Evolutionary conservation across 441 rosid species (phyloP), one percentile per base, ranked within the genome.

Genomic region (Hura crepitans): DNA sequence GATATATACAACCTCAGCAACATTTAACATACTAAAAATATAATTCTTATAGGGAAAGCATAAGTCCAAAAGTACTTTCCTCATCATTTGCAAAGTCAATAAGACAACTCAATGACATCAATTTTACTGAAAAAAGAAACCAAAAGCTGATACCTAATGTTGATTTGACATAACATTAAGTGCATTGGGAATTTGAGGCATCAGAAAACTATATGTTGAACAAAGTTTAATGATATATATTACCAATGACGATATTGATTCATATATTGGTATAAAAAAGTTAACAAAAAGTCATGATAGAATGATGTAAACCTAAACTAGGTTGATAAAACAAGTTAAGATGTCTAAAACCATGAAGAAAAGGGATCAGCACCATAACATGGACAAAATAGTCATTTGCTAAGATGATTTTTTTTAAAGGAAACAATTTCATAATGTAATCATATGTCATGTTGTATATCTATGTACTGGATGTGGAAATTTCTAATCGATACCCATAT

Each of bases 401-500:
- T n/a, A 45, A 61, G 17, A 62, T n/a, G n/a, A n/a, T n/a, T n/a
- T n/a, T n/a, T n/a, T n/a, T n/a, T n/a, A n/a, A n/a, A n/a, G n/a
- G n/a, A n/a, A n/a, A n/a, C n/a, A n/a, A n/a, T n/a, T n/a, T n/a
- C n/a, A n/a, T n/a, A n/a, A n/a, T n/a, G n/a, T n/a, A n/a, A n/a
- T n/a, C n/a, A n/a, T n/a, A n/a, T n/a, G 81, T 81, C 79, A 66
- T 77, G 71, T 68, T 78, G 85, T 72, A 68, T 69, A 72, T 83
- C 87, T 60, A 79, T 79, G 83, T 89, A 93, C 53, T 81, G 78
- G 55, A 91, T 62, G 81, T 91, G 92, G 62, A 94, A 88, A 80
- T 86, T 89, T 84, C 78, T 86, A 74, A 89, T 84, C 61, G 95
- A 91, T 62, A 94, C 81, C 78, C 89, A 90, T 75, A 93, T 91